Percentiles rank a stretch among this genome's conserved stretches.
phyloP scores from a whole-genome alignment of 768 basidiomycete species.

The Suillus subluteus region DNA sequence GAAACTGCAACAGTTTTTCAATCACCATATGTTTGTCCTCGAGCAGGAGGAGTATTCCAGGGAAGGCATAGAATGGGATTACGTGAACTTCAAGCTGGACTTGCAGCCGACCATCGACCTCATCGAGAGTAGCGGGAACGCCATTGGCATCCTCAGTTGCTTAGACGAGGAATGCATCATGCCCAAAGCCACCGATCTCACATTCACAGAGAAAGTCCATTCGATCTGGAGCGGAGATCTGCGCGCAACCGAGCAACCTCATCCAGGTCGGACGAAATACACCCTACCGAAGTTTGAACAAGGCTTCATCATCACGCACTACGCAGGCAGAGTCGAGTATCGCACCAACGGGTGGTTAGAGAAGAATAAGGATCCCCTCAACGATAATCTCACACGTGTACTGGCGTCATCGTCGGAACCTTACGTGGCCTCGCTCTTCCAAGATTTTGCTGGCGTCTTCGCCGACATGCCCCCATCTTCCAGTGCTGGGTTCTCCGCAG shows the following conservation, averaged over 20 bases:
- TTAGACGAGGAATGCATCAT: slow-evolving; percentile 99
- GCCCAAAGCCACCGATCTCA: slow-evolving; percentile 96
- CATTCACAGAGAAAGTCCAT: slow-evolving; percentile 92
- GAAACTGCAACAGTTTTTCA: slow-evolving; percentile 97
- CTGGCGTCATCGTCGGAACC: slow-evolving; percentile 81
- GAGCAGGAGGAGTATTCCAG: slow-evolving; percentile 99
- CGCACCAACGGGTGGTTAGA: slow-evolving; percentile 96
- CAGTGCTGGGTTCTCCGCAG: slow-evolving; percentile 41
- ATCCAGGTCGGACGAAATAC: slow-evolving; percentile 84
- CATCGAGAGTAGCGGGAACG: slow-evolving; percentile 77
- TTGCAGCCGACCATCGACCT: slow-evolving; percentile 98
- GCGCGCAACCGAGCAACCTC: slow-evolving; percentile 48
- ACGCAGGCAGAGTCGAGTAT: slow-evolving; percentile 97
- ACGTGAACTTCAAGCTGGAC: slow-evolving; percentile 97
- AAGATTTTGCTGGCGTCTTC: slow-evolving; percentile 67
- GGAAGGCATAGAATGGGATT: slow-evolving; percentile 97
- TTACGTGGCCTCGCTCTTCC: slow-evolving; percentile 82
- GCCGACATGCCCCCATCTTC: slow-evolving; percentile 34
- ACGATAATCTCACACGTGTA: slow-evolving; percentile 92
- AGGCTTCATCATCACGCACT: slow-evolving; percentile 94
- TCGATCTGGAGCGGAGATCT: slow-evolving; percentile 64
- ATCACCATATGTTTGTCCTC: slow-evolving; percentile 99
- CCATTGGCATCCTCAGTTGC: slow-evolving; percentile 89
- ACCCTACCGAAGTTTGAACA: slow-evolving; percentile 87
- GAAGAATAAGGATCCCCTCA: slow-evolving; percentile 99